Base-by-base conservation (phyloP, 257 asterid genomes). In the Ophiorrhiza pumila region DNA sequence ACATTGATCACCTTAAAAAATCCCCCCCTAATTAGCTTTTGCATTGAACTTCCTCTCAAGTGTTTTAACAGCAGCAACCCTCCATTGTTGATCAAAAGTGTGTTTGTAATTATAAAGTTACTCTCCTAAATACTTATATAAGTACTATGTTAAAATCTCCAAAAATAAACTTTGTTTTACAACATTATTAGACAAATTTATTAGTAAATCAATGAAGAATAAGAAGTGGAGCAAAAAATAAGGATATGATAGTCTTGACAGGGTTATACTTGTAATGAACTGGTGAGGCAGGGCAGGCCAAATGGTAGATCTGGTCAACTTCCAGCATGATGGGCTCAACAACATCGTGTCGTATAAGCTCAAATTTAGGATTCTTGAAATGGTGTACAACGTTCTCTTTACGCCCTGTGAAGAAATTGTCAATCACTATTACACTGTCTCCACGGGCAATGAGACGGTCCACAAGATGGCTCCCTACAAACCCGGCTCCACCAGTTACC, bases 231-330 rank as follows among this genome's bases (percentile, higher is more conserved):
- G 0, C 50, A 43, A 22, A 47, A 27, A 2, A 4, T 7, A 82
- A 90, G 96, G 98, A 93, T 91, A 93, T 93, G 68, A 93, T 93
- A 9, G 98, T 93, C 91, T 93, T 93, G 81, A 93, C 84, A 5
- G 98, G 98, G 78, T 93, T 93, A 79, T 80, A 89, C 80, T 93
- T 93, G 87, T 93, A 93, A 81, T 93, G 95, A 20, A 91, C 97
- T 1, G 97, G 98, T 52, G 96, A 93, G 12, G 98, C 97, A 39
- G 98, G 98, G 86, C 97, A 93, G 67, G 98, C 98, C 85, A 93
- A 74, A 74, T 93, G 97, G 87, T 93, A 93, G 68, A 93, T 88
- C 29, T 89, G 96, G 76, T 93, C 98, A 25, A 91, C 96, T 75
- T 93, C 98, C 11, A 93, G 83, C 86, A 93, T 35, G 42, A 93